Conservation (phyloP, 139 green algal species). For the Volvox reticuliferus region DNA sequence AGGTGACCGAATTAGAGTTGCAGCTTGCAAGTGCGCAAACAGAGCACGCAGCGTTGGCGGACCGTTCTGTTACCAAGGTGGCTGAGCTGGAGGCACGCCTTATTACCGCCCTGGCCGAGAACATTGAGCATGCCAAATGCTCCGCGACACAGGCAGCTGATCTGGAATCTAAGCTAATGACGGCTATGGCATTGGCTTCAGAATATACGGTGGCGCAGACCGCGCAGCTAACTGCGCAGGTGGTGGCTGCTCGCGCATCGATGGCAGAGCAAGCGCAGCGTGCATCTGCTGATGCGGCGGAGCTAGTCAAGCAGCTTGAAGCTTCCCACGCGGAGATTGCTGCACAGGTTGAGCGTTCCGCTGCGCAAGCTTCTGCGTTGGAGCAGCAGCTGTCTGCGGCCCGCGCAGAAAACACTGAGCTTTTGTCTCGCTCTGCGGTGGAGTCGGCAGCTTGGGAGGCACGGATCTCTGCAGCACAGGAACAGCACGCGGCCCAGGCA, state of each 20-base stretch:
- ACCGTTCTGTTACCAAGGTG: neutral
- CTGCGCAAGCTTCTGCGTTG: neutral
- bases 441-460: neutral
- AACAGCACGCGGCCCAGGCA: neutral
- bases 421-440: neutral
- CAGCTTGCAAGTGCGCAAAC: neutral
- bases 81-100: slow-evolving; percentile 2
- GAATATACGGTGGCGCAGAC: neutral
- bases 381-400: slow-evolving; percentile 3
- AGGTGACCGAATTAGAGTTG: neutral
- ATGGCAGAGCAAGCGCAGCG: neutral
- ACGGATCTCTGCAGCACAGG: neutral
- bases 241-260: neutral
- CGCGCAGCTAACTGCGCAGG: neutral
- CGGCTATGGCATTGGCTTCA: neutral
- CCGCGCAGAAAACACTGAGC: neutral
- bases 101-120: neutral
- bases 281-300: neutral
- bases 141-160: neutral
- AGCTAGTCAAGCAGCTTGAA: slow-evolving; percentile 14
- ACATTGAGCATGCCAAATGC: neutral
- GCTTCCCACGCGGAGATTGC: neutral
- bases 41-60: neutral
- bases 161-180: neutral
- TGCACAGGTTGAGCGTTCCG: neutral